Conservation (phyloP, 257 asterid genomes). For the Ilex asprella region DNA sequence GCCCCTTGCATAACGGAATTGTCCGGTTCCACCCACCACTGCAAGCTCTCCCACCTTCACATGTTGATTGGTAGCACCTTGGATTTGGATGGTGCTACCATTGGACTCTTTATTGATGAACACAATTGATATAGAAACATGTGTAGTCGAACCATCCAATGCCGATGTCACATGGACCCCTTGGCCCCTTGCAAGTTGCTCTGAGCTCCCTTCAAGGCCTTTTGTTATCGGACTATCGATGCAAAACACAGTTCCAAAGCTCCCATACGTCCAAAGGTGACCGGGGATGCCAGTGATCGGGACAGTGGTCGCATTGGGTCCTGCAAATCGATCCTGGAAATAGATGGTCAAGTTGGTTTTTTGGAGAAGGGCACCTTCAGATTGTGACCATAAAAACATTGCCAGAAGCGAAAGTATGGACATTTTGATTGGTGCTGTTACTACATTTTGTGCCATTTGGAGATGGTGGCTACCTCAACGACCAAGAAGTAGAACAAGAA, state of each 20-base stretch:
- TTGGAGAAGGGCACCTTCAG: constrained; percentile 15
- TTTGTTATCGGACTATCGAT: constrained; percentile 41
- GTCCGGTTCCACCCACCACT: constrained; percentile 54
- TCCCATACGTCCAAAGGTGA: constrained; percentile 24
- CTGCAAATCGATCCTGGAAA: constrained; percentile 44
- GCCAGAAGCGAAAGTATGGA: constrained; percentile 9
- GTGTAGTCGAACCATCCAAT: constrained; percentile 42
- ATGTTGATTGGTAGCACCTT: constrained; percentile 42
- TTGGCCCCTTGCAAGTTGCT: constrained; percentile 35
- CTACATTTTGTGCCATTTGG: no score
- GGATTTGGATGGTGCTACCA: constrained; percentile 45
- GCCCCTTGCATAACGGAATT: constrained; percentile 48
- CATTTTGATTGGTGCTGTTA: background rate
- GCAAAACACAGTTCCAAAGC: constrained; percentile 40
- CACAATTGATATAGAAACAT: constrained; percentile 42
- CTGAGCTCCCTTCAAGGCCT: constrained; percentile 23
- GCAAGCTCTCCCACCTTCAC: constrained; percentile 54
- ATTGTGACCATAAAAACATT: constrained; percentile 7
- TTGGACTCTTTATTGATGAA: constrained; percentile 23
- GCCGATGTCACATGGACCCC: constrained; percentile 49
- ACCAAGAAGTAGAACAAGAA: no score
- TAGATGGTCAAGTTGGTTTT: constrained; percentile 35
- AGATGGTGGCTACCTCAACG: no score
- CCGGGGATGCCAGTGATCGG: constrained; percentile 22
- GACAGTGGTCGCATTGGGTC: constrained; percentile 36